Percentiles rank a stretch among this genome's conserved stretches.
phyloP scores from a whole-genome alignment of 1,139 yeast genomes.

The Arxiozyma slooffiae region DNA sequence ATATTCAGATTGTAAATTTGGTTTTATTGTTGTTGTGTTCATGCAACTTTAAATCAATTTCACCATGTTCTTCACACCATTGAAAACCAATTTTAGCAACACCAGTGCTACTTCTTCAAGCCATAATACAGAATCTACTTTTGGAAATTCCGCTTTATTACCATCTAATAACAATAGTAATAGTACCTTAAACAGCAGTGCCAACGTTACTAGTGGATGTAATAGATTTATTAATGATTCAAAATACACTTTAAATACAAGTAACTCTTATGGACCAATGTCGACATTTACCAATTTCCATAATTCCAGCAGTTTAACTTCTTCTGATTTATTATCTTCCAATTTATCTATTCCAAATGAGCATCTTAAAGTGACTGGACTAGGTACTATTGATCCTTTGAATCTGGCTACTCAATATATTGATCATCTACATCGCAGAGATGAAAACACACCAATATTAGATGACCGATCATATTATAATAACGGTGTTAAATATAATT shows the following conservation, averaged over 20 bases:
- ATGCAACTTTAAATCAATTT: background rate
- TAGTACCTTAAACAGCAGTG: background rate
- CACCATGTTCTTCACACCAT: conserved; percentile 27
- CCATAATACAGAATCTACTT: background rate
- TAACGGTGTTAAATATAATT: conserved; percentile 36
- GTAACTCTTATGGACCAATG: background rate
- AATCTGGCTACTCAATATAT: conserved; percentile 35
- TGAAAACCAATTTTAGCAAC: conserved; percentile 26
- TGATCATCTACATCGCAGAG: conserved; percentile 33
- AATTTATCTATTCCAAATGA: conserved; percentile 12
- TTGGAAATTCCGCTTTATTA: background rate
- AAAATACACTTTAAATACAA: background rate
- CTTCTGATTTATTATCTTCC: conserved; percentile 3
- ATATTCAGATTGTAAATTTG: background rate
- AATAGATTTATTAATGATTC: background rate
- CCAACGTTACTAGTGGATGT: background rate
- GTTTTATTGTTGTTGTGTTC: background rate
- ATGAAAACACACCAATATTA: conserved; percentile 33
- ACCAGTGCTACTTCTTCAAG: conserved; percentile 2
- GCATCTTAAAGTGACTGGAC: conserved; percentile 22
- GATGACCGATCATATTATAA: conserved; percentile 35
- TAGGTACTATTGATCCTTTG: conserved; percentile 28
- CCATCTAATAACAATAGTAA: background rate
- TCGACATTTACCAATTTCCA: background rate
- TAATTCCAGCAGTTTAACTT: background rate